Evolutionary conservation across 805 yeast species (phyloP), one percentile per base, ranked within the genome.

Genomic region (Cyberlindnera maritima): DNA sequence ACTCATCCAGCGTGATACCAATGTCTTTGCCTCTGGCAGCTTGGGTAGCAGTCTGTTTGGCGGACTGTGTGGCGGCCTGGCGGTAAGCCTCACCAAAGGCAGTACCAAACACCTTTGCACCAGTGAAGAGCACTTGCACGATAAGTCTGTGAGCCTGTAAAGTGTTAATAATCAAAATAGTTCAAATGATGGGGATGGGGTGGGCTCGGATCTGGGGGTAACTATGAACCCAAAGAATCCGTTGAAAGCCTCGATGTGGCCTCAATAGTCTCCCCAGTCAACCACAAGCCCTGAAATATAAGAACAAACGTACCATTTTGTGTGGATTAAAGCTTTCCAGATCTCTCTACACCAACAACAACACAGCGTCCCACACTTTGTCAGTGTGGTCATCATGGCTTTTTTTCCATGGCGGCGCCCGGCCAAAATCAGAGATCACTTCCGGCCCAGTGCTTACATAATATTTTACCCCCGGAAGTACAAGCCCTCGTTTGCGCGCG

Each of bases 71-170:
- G 15, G 98, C 97, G 2, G 96, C 96, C 70, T 94, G 98, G 61
- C 84, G 86, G 75, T 92, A 94, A 0, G 99, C 98, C 65, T 90
- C 96, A n/a, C 89, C 77, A 65, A 94, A 94, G 0, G 99, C 99
- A 58, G 88, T 80, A 47, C 98, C 97, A 63, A 94, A 90, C 26
- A 92, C 98, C 57, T 88, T 84, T 4, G 97, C 95, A 47, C 98
- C 98, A 10, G 98, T 91, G 61, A 91, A 79, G 41, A 90, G 77
- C 54, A 94, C 96, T 67, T 88, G 92, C 54, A 88, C 88, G 46
- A 92, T 63, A 48, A 95, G 77, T 73, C 97, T 81, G 67, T 94
- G 96, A 52, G 99, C 98, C 97, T 57, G 21, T 15, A 36, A 14
- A 6, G 31, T 12, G 31, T 28, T 28, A 28, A 28, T 28, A 28